A percentile compares a stretch with the other conserved stretches of the same genome.
Conservation (phyloP, 306 rosid genomes). For the Vigna unguiculata region DNA sequence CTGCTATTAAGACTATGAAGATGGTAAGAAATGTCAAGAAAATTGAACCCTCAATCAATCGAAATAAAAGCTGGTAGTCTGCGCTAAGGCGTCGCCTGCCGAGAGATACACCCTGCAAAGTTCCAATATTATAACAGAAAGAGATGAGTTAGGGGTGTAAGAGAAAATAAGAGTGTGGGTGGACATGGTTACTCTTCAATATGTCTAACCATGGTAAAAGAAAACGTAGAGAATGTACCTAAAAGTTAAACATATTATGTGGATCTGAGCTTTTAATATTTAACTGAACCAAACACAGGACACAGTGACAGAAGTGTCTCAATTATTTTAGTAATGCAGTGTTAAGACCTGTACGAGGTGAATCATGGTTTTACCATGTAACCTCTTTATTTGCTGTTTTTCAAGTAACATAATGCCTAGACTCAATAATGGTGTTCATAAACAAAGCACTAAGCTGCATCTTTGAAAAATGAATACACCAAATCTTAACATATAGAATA, state of each 20-base stretch:
- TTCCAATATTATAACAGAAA: background rate
- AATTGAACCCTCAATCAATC: slow-evolving; percentile 72
- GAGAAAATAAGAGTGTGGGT: background rate
- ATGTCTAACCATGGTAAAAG: background rate
- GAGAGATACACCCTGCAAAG: slow-evolving; percentile 70
- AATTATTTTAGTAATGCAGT: background rate
- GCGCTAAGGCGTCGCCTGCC: slow-evolving; percentile 92
- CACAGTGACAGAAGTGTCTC: background rate
- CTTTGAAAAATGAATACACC: slow-evolving; percentile 12
- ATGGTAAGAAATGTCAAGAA: slow-evolving; percentile 63
- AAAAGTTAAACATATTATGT: background rate
- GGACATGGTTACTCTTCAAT: background rate
- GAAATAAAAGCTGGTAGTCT: slow-evolving; percentile 80
- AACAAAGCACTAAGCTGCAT: slow-evolving; percentile 12
- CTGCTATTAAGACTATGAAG: slow-evolving; percentile 69
- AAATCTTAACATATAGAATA: slow-evolving; percentile 7
- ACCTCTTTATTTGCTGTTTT: background rate
- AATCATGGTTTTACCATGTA: background rate
- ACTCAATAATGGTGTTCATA: background rate
- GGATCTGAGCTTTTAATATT: background rate
- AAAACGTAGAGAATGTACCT: no score
- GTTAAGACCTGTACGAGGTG: background rate
- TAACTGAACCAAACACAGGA: slow-evolving; percentile 19
- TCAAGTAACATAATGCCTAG: background rate
- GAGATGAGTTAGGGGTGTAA: background rate